These are phyloP conservation scores for Rutstroemia sp. DNA, from an alignment of 2,329 filamentous ascomycete species.

Conservation along the genomic window DNA sequence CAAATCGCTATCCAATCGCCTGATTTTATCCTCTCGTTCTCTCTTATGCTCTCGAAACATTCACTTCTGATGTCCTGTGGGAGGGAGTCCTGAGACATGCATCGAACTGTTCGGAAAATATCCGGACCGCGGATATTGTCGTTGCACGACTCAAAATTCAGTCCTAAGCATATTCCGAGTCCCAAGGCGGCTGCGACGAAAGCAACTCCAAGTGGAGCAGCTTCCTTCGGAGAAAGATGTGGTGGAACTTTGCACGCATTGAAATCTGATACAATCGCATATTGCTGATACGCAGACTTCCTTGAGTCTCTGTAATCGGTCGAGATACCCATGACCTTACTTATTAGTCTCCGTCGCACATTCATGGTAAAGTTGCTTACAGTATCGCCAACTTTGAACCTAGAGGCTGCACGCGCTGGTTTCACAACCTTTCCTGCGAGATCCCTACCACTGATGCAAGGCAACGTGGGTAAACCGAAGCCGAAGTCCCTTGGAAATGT, in stretches of 20 bases:
- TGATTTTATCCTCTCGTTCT: constrained; percentile 43
- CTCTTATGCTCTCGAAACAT: constrained; percentile 47
- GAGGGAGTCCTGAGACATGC: constrained; percentile 39
- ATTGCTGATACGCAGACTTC: constrained; percentile 28
- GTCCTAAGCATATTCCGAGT: constrained; percentile 61
- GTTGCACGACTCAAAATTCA: constrained; percentile 50
- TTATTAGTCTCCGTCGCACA: constrained; percentile 24
- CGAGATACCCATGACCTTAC: constrained; percentile 24
- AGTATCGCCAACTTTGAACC: constrained; percentile 49
- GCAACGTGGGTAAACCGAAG: constrained; percentile 24
- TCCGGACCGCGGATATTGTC: constrained; percentile 44
- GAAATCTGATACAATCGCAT: constrained; percentile 44
- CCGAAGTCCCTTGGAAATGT: constrained; percentile 24
- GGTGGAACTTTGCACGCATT: constrained; percentile 26
- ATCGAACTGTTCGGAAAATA: constrained; percentile 43
- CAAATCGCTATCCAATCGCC: constrained; percentile 70
- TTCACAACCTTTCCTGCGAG: constrained; percentile 57
- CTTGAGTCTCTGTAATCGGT: constrained; percentile 28
- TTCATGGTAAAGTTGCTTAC: constrained; percentile 31
- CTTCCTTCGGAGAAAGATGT: constrained; percentile 15
- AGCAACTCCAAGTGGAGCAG: constrained; percentile 26
- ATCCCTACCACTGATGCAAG: constrained; percentile 38
- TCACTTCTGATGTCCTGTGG: constrained; percentile 56
- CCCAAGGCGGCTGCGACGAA: constrained; percentile 57
- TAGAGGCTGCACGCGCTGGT: constrained; percentile 33